Evolutionary conservation across 1,284 basidiomycete species (phyloP).

Genomic region (Ustilago trichophora): DNA sequence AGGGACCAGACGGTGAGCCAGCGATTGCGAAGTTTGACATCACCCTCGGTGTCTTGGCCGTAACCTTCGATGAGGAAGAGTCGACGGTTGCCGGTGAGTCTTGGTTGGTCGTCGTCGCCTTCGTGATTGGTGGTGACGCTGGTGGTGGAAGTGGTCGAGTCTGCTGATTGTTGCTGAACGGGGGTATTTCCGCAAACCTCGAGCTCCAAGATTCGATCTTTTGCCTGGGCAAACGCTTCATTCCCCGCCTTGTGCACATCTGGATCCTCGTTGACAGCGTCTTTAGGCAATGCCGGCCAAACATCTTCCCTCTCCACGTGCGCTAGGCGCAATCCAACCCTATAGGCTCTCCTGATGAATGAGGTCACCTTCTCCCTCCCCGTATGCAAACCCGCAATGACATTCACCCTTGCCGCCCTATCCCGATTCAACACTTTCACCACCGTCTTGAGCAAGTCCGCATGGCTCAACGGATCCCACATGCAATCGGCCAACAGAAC

Average conservation of each 20-base stretch:
- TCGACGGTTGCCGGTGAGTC: constrained; percentile 31
- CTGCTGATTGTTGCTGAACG: background rate
- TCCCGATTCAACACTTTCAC: constrained; percentile 26
- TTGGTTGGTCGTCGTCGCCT: constrained; percentile 19
- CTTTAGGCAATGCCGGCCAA: constrained; percentile 21
- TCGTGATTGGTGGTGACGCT: too few species aligned
- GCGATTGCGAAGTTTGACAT: constrained; percentile 41
- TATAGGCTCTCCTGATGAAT: constrained; percentile 51
- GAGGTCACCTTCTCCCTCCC: constrained; percentile 55
- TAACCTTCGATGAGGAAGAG: constrained; percentile 37
- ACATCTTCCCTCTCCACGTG: constrained; percentile 6
- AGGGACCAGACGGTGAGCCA: constrained; percentile 52
- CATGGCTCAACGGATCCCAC: constrained; percentile 63
- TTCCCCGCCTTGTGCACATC: constrained; percentile 19
- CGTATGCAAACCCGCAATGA: constrained; percentile 63
- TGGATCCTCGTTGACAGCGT: background rate
- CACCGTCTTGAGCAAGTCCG: constrained; percentile 55
- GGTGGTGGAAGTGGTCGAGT: too few species aligned
- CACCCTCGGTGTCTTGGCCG: constrained; percentile 31
- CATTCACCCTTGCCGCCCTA: constrained; percentile 43
- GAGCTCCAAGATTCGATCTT: constrained; percentile 47
- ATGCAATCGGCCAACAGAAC: constrained; percentile 64
- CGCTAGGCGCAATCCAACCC: constrained; percentile 44
- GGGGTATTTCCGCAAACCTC: constrained; percentile 51
- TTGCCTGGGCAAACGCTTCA: constrained; percentile 20